These are phyloP conservation scores for Ciborinia camelliae DNA, from an alignment of 2,329 filamentous ascomycete genomes.

Conservation along the genomic window DNA sequence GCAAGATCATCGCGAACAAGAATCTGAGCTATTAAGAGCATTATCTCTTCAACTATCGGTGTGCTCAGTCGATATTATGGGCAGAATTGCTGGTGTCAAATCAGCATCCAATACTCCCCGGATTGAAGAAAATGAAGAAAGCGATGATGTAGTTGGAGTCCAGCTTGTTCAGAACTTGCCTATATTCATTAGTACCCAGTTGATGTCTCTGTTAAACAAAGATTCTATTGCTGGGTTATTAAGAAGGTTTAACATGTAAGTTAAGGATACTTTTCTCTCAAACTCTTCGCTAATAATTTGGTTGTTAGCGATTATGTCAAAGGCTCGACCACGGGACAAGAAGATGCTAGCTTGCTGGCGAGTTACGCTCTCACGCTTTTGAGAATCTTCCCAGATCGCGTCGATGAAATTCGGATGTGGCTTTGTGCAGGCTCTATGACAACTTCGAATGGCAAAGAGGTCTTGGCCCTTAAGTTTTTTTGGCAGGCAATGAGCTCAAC, in stretches of 20 bases:
- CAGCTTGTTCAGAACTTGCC: conserved; percentile 37
- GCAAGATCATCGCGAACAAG: conserved; percentile 38
- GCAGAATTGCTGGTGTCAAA: conserved; percentile 41
- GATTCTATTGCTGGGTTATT: conserved; percentile 60
- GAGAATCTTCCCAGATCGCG: conserved; percentile 74
- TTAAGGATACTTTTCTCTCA: not conserved
- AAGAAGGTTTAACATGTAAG: conserved; percentile 31
- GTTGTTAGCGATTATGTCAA: conserved; percentile 31
- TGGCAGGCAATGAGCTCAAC: conserved; percentile 67
- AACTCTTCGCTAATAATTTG: not conserved
- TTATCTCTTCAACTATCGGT: conserved; percentile 53
- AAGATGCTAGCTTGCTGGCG: conserved; percentile 69
- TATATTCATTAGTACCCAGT: conserved; percentile 60
- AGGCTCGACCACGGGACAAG: conserved; percentile 30
- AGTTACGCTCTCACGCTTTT: conserved; percentile 84
- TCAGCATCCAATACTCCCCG: conserved; percentile 40
- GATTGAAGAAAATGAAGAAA: not conserved
- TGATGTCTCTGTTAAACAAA: conserved; percentile 70
- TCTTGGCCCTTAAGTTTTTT: conserved; percentile 77
- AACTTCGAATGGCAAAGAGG: conserved; percentile 36
- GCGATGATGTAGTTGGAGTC: not conserved
- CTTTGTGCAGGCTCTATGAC: conserved; percentile 65
- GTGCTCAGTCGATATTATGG: conserved; percentile 50
- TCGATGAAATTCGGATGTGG: conserved; percentile 92
- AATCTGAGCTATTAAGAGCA: conserved; percentile 47